Evolutionary conservation across 2,329 filamentous ascomycete species (phyloP), one percentile per base, ranked within the genome.

Genomic region (Zymoseptoria tritici): DNA sequence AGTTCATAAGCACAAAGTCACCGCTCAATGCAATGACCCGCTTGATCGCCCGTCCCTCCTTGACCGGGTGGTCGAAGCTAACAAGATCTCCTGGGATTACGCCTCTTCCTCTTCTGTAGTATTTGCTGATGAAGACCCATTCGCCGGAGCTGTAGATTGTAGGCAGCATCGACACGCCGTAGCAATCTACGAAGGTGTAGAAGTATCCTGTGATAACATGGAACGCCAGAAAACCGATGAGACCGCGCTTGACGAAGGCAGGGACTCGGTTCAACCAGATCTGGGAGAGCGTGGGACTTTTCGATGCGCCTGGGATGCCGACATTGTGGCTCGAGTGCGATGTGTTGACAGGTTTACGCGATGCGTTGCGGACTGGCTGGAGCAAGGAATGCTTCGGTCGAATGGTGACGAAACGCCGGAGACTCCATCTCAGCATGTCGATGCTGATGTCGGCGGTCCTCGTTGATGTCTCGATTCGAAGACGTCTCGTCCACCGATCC

Each of bases 161-260:
- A 7, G 93, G 93, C 55, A 94, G 82, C 94, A 97, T 97, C 19
- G 89, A 93, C 3, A 91, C 85, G 1, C 93, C 93, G 24, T 79
- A 79, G 16, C 85, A 85, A 3, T 79, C 74, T 20, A 81, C 81
- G 64, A 87, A 69, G 63, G 80, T 80, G 75, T 85, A 83, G 68
- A 84, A 77, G 75, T 94, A 86, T 26, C 66, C 66, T 31, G 64
- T 57, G 63, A 74, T 67, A 51, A 76, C 64, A 67, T 79, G 77
- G 9, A 24, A 36, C 13, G 46, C 52, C 6, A 49, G 24, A 6
- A 60, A 13, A 2, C 56, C 9, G 5, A 20, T n/a, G 22, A 31
- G 21, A 9, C 13, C 55, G 24, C 22, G 24, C 19, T 55, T 50
- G 19, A 49, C 11, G 13, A 46, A 16, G 36, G 13, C 13, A n/a